Base-by-base conservation (phyloP, 2,329 filamentous ascomycete genomes). In the Chrysoporthe cubensis region DNA sequence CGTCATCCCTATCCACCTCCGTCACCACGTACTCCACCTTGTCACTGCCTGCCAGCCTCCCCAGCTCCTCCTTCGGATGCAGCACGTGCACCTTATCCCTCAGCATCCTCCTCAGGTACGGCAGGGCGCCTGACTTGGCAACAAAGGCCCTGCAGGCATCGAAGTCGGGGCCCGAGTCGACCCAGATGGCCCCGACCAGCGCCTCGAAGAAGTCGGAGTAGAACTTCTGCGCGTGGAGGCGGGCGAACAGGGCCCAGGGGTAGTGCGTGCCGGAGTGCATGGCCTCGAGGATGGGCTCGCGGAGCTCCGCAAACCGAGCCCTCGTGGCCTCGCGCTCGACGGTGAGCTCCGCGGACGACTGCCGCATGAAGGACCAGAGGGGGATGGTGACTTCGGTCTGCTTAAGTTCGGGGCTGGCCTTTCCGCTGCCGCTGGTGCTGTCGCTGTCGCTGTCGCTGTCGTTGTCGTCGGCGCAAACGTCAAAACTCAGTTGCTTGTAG, bases 131-230 rank as follows among this genome's bases (percentile, higher is more conserved):
- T 3, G 93, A 79, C 0, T 81, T 79, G 57, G 86, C 83, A 0
- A 93, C 76, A 48, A 97, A 83, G 0, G 64, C 74, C 62, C 84
- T 81, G 73, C 93, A 96, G 0, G 76, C 76, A 0, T 80, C 80
- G 16, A 93, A 75, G 1, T 85, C 83, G 26, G 63, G 63, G 0
- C 91, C 91, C 0, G 84, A 91, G 76, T 98, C 96, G 26, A 97
- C 82, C 82, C 91, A 97, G 0, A 97, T 84, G 0, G 94, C 94
- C 0, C 92, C 95, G 0, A 98, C 78, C 0, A 96, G 76, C 43
- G 88, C 87, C 80, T 98, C 95, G 11, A 97, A 83, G 8, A 97
- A 80, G 76, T 97, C 94, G 0, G 91, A 95, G 78, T 91, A 90
- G 77, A 92, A 91, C 75, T 97, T 97, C 18, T 87, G 87, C 0